Evolutionary conservation across 2,329 filamentous ascomycete genomes (phyloP).

Genomic region (Trichoderma asperellum): DNA sequence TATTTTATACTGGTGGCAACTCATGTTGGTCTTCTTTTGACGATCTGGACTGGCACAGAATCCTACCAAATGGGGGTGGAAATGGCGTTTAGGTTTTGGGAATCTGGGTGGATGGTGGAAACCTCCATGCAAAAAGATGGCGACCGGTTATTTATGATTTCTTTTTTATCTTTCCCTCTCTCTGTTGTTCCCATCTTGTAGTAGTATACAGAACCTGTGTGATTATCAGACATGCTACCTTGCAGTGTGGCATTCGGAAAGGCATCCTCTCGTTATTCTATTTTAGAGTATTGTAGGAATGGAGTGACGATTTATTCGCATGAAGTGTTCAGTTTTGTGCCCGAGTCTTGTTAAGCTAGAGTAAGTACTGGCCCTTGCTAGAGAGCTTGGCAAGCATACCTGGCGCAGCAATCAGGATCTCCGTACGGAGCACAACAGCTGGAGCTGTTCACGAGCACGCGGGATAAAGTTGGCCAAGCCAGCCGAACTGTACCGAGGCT

Average conservation of each 20-base stretch:
- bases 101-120: slow-evolving; percentile 39
- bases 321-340: background rate
- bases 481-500: background rate
- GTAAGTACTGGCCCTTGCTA: background rate
- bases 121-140: slow-evolving; percentile 40
- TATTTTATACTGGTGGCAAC: slow-evolving; percentile 4
- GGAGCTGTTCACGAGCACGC: background rate
- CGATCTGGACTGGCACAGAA: slow-evolving; percentile 17
- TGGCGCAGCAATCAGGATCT: background rate
- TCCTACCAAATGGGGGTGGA: slow-evolving; percentile 6
- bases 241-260: slow-evolving; percentile 32
- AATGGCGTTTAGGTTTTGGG: slow-evolving; percentile 38
- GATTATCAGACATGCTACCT: slow-evolving; percentile 36
- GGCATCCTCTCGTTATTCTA: background rate
- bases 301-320: slow-evolving; percentile 1
- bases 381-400: background rate
- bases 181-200: slow-evolving; percentile 30
- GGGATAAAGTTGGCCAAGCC: background rate
- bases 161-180: background rate
- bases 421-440: background rate
- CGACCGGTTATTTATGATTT: slow-evolving; percentile 36
- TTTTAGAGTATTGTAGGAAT: slow-evolving; percentile 15
- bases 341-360: background rate
- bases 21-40: slow-evolving; percentile 14
- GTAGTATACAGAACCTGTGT: slow-evolving; percentile 38